Evolutionary conservation across 2,329 filamentous ascomycete species (phyloP).

Genomic region (Metarhizium album): DNA sequence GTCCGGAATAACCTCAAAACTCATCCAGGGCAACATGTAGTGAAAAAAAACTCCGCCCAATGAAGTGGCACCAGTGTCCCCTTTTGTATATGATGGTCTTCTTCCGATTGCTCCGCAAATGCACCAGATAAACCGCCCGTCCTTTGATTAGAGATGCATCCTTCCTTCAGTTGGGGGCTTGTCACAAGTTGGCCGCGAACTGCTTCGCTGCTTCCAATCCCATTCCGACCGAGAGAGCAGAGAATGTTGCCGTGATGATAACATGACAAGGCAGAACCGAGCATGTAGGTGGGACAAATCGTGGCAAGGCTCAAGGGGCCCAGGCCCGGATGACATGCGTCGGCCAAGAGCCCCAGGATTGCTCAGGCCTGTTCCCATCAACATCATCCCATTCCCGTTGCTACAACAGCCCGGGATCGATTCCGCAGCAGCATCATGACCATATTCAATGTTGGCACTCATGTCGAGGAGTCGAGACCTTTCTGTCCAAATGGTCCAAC

Average conservation of each 20-base stretch:
- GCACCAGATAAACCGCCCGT: neutral
- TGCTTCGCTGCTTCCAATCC: neutral
- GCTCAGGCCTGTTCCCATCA: neutral
- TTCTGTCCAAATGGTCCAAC: neutral
- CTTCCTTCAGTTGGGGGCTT: neutral
- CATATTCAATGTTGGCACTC: neutral
- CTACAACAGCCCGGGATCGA: neutral
- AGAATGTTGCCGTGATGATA: neutral
- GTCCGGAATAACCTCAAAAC: neutral
- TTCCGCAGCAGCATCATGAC: neutral
- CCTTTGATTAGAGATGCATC: neutral
- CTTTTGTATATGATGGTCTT: neutral
- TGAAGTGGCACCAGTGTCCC: neutral
- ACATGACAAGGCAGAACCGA: neutral
- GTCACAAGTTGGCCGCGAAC: neutral
- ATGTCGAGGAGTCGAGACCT: too few relatives aligned
- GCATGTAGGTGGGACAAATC: neutral
- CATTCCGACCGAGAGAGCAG: neutral
- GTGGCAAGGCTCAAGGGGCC: neutral
- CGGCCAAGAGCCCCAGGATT: neutral
- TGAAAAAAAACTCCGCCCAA: conserved; percentile 8
- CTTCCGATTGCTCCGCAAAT: neutral
- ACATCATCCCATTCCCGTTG: neutral
- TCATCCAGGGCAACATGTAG: neutral
- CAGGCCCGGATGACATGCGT: neutral